Evolutionary conservation across 2,329 filamentous ascomycete species (phyloP).

Genomic region (Geosmithia flava): DNA sequence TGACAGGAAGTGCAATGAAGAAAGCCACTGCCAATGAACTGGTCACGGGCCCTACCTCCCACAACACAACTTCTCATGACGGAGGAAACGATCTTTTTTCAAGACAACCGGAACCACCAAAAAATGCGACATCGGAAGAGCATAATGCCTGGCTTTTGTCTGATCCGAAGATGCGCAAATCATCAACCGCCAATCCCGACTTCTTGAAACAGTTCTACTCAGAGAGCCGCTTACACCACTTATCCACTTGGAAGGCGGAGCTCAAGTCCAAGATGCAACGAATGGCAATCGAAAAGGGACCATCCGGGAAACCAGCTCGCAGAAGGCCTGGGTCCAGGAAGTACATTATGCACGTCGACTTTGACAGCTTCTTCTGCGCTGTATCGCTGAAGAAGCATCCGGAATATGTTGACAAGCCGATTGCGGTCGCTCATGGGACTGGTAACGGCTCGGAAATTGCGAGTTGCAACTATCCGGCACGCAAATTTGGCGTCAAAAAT

Average conservation of each 20-base stretch:
- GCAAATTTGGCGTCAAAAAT: conserved; percentile 80
- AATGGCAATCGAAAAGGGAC: conserved; percentile 57
- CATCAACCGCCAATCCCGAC: conserved; percentile 82
- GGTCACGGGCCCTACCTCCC: conserved; percentile 6
- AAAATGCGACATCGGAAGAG: conserved; percentile 81
- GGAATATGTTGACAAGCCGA: conserved; percentile 64
- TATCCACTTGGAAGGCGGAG: conserved; percentile 94
- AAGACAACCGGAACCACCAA: conserved; percentile 7
- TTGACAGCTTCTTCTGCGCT: conserved; percentile 96
- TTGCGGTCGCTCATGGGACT: conserved; percentile 77
- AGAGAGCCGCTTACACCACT: conserved; percentile 85
- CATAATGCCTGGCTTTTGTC: conserved; percentile 78
- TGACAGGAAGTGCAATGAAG: background rate
- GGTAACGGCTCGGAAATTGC: conserved; percentile 89
- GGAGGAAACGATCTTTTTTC: background rate
- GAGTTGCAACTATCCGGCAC: conserved; percentile 90
- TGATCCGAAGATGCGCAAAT: conserved; percentile 76
- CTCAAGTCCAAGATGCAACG: conserved; percentile 81
- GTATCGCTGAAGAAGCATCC: conserved; percentile 73
- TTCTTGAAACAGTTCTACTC: conserved; percentile 93
- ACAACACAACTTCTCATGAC: background rate
- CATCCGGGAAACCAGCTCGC: conserved; percentile 30
- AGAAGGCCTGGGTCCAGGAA: conserved; percentile 48
- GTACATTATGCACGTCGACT: conserved; percentile 93
- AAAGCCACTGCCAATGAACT: background rate